Conservation (phyloP, 1,284 basidiomycete genomes). For the Ganoderma sinense region DNA sequence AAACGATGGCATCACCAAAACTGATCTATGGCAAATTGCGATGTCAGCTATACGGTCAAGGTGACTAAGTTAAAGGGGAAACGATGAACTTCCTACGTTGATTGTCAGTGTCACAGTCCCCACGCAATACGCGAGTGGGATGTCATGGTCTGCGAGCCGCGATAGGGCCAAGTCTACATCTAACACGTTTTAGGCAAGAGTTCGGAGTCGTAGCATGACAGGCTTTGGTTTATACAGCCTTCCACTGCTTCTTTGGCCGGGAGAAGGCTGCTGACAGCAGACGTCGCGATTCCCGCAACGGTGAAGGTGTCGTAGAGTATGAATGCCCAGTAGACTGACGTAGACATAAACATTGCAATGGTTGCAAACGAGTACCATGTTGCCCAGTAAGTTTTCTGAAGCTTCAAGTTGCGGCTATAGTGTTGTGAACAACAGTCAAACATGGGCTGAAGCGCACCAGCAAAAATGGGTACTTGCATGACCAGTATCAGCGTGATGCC, state of each 20-base stretch:
- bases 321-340: background rate
- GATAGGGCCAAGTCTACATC: too few species aligned
- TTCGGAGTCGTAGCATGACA: too few species aligned
- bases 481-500: background rate
- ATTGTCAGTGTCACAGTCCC: background rate
- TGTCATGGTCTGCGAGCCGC: background rate
- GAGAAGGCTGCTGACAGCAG: background rate
- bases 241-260: too few species aligned
- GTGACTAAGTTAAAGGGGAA: too few species aligned
- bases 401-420: background rate
- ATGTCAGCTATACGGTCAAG: background rate
- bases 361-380: background rate
- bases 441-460: too few species aligned
- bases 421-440: background rate
- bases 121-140: background rate
- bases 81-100: background rate
- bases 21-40: background rate
- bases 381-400: background rate
- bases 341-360: background rate
- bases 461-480: too few species aligned
- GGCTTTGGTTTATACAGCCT: too few species aligned
- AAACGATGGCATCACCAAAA: background rate
- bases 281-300: background rate
- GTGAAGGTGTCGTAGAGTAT: background rate
- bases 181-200: background rate